A percentile compares a stretch with the other conserved stretches of the same genome.
These are phyloP conservation scores for Fusarium sp. DNA, from an alignment of 2,329 filamentous ascomycete species.

Conservation along the genomic window DNA sequence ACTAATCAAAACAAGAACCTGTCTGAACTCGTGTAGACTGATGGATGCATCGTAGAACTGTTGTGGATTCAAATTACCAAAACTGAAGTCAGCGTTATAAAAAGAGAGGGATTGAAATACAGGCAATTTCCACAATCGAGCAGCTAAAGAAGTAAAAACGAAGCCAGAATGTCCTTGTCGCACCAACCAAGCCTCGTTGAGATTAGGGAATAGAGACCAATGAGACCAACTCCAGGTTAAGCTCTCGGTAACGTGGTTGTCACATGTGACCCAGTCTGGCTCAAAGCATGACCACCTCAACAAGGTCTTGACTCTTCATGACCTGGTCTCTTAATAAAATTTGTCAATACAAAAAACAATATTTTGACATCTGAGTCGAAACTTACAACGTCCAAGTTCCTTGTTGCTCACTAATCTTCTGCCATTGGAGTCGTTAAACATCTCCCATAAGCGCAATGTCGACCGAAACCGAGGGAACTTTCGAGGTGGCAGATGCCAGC, in stretches of 20 bases:
- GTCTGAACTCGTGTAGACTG: background rate
- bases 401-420: background rate
- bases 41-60: background rate
- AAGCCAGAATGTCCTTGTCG: background rate
- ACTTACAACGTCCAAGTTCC: background rate
- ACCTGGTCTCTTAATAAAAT: background rate
- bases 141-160: background rate
- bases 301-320: background rate
- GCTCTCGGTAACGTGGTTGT: slow-evolving; percentile 24
- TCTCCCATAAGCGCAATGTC: slow-evolving; percentile 44
- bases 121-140: background rate
- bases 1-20: background rate
- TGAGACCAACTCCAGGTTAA: slow-evolving; percentile 21
- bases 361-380: background rate
- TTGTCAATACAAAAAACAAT: background rate
- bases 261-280: slow-evolving; percentile 32
- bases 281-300: slow-evolving; percentile 23
- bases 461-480: slow-evolving; percentile 61
- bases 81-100: background rate
- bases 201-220: slow-evolving; percentile 5
- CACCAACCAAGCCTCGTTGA: slow-evolving; percentile 7
- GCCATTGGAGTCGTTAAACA: background rate
- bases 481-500: slow-evolving; percentile 55
- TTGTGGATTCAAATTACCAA: background rate
- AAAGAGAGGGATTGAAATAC: background rate